A percentile compares a stretch with the other conserved stretches of the same genome.
These are phyloP conservation scores for Monilinia polystroma DNA, from an alignment of 2,329 filamentous ascomycete species.

Conservation along the genomic window DNA sequence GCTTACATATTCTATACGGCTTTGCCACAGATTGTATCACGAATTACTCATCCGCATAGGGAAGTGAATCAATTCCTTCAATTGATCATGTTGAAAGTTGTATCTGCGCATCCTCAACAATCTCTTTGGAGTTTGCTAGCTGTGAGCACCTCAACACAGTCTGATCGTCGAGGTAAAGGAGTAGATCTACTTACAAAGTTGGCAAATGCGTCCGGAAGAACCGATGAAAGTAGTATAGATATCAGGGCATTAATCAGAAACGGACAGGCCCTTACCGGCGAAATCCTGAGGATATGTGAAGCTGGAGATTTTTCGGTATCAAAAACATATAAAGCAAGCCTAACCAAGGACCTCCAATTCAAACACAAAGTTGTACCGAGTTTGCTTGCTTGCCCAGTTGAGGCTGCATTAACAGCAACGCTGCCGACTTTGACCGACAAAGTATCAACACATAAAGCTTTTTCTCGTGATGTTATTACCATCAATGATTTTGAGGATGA, in stretches of 20 bases:
- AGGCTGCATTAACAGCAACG: slow-evolving; percentile 77
- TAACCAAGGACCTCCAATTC: slow-evolving; percentile 77
- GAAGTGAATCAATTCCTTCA: slow-evolving; percentile 76
- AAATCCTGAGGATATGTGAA: slow-evolving; percentile 77
- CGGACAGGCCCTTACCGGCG: slow-evolving; percentile 80
- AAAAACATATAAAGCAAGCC: slow-evolving; percentile 66
- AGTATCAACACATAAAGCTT: slow-evolving; percentile 76
- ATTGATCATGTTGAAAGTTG: slow-evolving; percentile 81
- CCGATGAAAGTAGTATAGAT: slow-evolving; percentile 55
- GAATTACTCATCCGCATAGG: slow-evolving; percentile 81
- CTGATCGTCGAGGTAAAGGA: slow-evolving; percentile 61
- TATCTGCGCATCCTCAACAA: slow-evolving; percentile 83
- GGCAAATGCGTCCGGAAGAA: slow-evolving; percentile 49
- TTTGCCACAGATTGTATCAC: slow-evolving; percentile 90
- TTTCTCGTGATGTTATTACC: slow-evolving; percentile 80
- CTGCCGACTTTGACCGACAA: slow-evolving; percentile 73
- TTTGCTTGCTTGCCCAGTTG: slow-evolving; percentile 83
- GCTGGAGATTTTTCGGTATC: slow-evolving; percentile 70
- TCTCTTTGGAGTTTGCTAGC: slow-evolving; percentile 88
- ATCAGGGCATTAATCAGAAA: slow-evolving; percentile 70
- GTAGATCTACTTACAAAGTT: slow-evolving; percentile 53
- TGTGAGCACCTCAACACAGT: slow-evolving; percentile 76
- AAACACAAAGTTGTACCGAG: slow-evolving; percentile 80
- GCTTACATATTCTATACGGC: slow-evolving; percentile 79
- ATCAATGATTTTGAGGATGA: slow-evolving; percentile 81